These are phyloP conservation scores for Eimeria praecox DNA, from an alignment of 169 alveolate species.

Conservation along the genomic window DNA sequence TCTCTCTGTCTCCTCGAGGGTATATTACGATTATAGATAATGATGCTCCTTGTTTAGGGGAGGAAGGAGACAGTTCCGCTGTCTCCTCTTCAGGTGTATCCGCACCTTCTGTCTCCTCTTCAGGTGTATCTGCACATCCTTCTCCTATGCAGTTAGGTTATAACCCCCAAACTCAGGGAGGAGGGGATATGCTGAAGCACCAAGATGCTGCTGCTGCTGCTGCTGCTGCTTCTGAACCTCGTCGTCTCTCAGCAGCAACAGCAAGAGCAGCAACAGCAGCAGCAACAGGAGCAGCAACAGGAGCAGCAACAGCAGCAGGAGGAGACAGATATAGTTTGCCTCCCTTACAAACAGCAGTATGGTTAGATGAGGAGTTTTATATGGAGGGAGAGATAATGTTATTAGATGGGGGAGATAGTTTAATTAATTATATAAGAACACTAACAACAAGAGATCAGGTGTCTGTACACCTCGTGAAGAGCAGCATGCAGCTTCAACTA, in stretches of 20 bases:
- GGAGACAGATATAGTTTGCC: no score
- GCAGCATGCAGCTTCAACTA: background rate
- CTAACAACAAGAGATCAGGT: background rate
- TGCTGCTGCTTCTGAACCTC: no score
- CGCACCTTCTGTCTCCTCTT: no score
- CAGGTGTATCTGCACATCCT: no score
- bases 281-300: background rate
- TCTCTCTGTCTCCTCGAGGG: background rate
- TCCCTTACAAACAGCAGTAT: background rate
- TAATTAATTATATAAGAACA: background rate
- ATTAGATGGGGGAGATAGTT: background rate
- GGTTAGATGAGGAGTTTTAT: background rate
- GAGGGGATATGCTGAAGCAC: no score
- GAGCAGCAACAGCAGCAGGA: slow-evolving; percentile 26
- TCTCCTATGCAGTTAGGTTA: no score
- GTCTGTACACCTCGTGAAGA: background rate
- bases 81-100: no score
- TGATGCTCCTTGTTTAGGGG: background rate
- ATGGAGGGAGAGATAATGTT: background rate
- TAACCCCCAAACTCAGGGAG: no score
- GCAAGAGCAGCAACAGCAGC: slow-evolving; percentile 8
- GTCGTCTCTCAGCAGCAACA: background rate
- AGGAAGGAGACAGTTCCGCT: slow-evolving; percentile 16
- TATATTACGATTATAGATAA: background rate
- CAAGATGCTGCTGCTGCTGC: no score